A percentile compares a stretch with the other conserved stretches of the same genome.
These are phyloP conservation scores for Graphiopsis chlorocephala DNA, from an alignment of 2,329 filamentous ascomycete species.

Conservation along the genomic window DNA sequence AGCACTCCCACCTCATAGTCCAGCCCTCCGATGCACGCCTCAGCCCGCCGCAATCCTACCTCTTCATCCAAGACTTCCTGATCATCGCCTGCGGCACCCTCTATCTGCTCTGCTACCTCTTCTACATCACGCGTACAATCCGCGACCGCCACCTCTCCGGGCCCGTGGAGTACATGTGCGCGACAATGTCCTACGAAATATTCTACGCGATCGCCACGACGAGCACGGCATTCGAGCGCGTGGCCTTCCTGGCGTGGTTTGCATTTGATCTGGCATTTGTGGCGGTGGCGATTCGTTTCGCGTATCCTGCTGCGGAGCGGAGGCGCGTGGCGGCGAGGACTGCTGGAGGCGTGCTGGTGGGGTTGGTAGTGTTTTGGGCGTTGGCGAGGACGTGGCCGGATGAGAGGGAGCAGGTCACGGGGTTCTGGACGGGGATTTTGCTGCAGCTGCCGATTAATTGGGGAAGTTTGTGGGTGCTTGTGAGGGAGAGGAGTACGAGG, in stretches of 20 bases:
- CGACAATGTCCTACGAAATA: conserved; percentile 40
- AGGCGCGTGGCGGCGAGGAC: conserved; percentile 27
- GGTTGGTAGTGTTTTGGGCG: conserved; percentile 32
- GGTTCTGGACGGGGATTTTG: conserved; percentile 40
- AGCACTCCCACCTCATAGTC: conserved; percentile 44
- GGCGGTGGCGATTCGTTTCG: conserved; percentile 32
- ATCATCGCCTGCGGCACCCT: conserved; percentile 41
- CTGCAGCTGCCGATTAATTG: conserved; percentile 41
- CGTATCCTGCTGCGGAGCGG: conserved; percentile 28
- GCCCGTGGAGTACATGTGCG: conserved; percentile 28
- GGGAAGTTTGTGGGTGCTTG: conserved; percentile 33
- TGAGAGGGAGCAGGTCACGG: conserved; percentile 41
- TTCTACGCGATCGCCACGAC: conserved; percentile 41
- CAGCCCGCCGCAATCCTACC: conserved; percentile 39
- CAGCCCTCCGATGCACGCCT: conserved; percentile 49
- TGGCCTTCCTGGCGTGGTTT: conserved; percentile 40
- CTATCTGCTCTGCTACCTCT: conserved; percentile 42
- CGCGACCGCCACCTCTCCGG: conserved; percentile 37
- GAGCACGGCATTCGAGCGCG: conserved; percentile 33
- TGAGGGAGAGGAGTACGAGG: conserved; percentile 34
- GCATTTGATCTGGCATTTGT: conserved; percentile 38
- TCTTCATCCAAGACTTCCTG: conserved; percentile 41
- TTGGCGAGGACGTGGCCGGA: conserved; percentile 35
- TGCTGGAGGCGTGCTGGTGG: conserved; percentile 29
- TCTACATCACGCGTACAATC: conserved; percentile 39